Evolutionary conservation across 208 protist species (phyloP), one percentile per base, ranked within the genome.

Genomic region (Phytomonas francai): DNA sequence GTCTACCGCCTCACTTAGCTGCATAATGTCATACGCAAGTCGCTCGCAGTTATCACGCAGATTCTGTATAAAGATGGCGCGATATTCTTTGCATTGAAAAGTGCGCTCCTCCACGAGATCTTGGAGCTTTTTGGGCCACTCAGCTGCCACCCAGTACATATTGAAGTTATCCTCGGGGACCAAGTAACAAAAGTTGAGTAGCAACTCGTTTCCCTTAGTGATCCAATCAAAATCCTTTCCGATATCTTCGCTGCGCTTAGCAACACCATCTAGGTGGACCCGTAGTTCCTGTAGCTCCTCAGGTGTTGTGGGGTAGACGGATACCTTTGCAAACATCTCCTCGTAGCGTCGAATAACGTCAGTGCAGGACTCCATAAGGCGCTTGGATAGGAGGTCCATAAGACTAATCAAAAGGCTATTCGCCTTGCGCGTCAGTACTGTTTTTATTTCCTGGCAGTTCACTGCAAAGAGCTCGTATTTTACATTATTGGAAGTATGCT

Each of bases 231-330:
- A 96, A 59, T 77, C 31, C 14, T 57, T 65, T 67, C 94, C 83
- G 31, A 97, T 85, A 56, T 77, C 51, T 60, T 76, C 88, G 75
- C 96, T 84, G 28, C 84, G 77, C 3, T 67, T 77, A 14, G 91
- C 79, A 60, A 95, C 84, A 36, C 70, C 67, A 78, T 96, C 87
- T 29, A 97, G 78, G 58, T 79, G 86, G 11, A 73, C 60, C 14
- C 91, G 94, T 58, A 97, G 80, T 59, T 83, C 78, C 68, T 96
- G 91, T 60, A 97, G 77, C 76, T 96, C 92, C 79, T 97, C 92
- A 19, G 94, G 92, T 45, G 91, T 96, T 22, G 73, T 82, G 8
- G 91, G 89, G 54, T 95, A 84, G 31, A 94, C 65, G 31, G 79
- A 61, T 61, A 97, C 81, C 9, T 83, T 78, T 11, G 72, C 67